These are phyloP conservation scores for Dactylellina cionopaga DNA, from an alignment of 2,329 filamentous ascomycete species.

Conservation along the genomic window DNA sequence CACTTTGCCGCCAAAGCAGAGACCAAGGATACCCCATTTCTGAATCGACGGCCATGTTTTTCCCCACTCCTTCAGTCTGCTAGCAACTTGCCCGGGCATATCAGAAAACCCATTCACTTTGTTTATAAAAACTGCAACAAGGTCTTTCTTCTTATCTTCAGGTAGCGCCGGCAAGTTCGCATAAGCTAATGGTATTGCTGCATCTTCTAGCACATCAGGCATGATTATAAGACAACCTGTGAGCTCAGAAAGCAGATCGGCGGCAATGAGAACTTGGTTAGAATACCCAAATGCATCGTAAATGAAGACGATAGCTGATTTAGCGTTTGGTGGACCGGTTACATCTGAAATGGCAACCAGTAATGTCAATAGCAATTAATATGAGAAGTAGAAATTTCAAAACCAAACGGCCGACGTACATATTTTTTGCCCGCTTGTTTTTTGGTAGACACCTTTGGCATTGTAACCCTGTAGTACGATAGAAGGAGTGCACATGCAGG, in stretches of 20 bases:
- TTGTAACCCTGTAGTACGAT: slow-evolving; percentile 4
- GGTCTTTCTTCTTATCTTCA: not conserved
- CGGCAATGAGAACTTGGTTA: slow-evolving; percentile 16
- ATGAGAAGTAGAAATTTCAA: not conserved
- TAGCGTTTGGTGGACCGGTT: slow-evolving; percentile 15
- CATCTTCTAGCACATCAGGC: slow-evolving; percentile 28
- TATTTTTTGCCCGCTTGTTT: slow-evolving; percentile 7
- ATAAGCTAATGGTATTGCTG: not conserved
- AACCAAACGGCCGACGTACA: too few species aligned
- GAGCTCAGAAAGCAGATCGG: slow-evolving; percentile 24
- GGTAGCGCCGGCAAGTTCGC: not conserved
- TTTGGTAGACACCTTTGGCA: slow-evolving; percentile 3
- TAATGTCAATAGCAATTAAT: not conserved
- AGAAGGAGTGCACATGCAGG: slow-evolving; percentile 17
- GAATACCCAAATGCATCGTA: slow-evolving; percentile 41
- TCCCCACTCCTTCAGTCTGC: slow-evolving; percentile 1
- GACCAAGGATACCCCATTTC: slow-evolving; percentile 30
- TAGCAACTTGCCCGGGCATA: slow-evolving; percentile 5
- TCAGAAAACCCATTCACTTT: slow-evolving; percentile 30
- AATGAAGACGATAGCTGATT: slow-evolving; percentile 34
- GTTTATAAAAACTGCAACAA: slow-evolving; percentile 4
- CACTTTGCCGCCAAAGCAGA: slow-evolving; percentile 33
- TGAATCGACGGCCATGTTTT: slow-evolving; percentile 8
- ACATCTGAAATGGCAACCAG: not conserved
- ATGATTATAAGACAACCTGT: slow-evolving; percentile 14